Base-by-base conservation (phyloP, 768 basidiomycete genomes). In the Suillus weaverae region DNA sequence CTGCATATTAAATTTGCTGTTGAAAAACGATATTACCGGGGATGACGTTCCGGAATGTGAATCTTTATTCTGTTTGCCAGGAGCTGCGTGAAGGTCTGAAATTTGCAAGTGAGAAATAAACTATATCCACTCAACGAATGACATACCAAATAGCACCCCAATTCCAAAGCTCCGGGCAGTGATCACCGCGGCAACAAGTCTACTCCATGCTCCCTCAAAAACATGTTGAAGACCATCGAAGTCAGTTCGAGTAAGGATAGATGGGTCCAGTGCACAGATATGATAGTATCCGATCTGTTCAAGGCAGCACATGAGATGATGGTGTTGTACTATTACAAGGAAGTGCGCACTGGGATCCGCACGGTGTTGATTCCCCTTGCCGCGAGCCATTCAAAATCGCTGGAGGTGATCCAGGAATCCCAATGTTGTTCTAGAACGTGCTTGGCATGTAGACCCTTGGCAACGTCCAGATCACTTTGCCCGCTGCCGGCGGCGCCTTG, bases 231-330 rank as follows among this genome's bases (percentile, higher is more conserved):
- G 76, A 26, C 80, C 78, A 64, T 82, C 77, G 68, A 92, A 94
- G 64, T 91, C 87, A 0, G 92, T 94, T 6, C 82, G 84, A 11
- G 77, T 70, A 2, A 94, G 74, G 4, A 90, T 83, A 4, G 84
- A 83, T 8, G 78, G 77, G 64, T 91, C 87, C 14, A 78, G 78
- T 7, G 85, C 83, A 66, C 86, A 87, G 26, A 90, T 64, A 63
- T 91, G 90, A 73, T 91, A 91, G 72, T 85, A 91, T 4, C 89
- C 89, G 68, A 91, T 89, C 89, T 91, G 65, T 43, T 30, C 22
- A 48, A 33, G 32, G 62, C 20, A 8, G 14, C 39, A 26, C 26
- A 53, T 63, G 60, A 13, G 61, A 67, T 50, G 35, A 44, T 60
- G 26, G 26, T 32, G 55, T 18, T 59, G 16, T 20, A 41, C 56